Evolutionary conservation across 2,329 filamentous ascomycete species (phyloP).

Genomic region (Colletotrichum limetticola): DNA sequence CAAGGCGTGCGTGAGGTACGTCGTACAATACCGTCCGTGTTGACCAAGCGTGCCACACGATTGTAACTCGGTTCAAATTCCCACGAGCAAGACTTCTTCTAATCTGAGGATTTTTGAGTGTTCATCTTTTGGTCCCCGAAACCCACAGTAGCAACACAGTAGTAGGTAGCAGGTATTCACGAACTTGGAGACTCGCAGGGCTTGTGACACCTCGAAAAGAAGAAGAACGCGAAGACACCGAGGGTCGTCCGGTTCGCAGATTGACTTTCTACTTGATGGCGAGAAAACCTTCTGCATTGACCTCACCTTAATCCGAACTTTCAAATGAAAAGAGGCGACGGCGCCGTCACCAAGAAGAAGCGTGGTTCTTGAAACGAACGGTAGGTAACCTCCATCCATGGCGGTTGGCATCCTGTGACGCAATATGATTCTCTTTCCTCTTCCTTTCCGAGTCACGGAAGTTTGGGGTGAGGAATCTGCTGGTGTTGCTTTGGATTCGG

Average conservation of each 20-base stretch:
- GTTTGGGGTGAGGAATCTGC: background rate
- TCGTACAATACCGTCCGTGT: background rate
- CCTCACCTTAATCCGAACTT: conserved; percentile 8
- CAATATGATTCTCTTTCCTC: background rate
- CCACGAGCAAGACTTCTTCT: background rate
- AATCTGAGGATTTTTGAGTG: background rate
- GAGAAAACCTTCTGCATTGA: conserved; percentile 6
- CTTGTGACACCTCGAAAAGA: background rate
- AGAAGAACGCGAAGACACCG: no score
- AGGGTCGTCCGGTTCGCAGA: background rate
- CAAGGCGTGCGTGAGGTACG: background rate
- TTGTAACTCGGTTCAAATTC: background rate
- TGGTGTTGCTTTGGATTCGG: background rate
- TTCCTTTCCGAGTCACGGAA: background rate
- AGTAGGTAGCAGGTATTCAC: background rate
- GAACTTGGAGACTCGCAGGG: background rate
- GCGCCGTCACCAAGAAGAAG: background rate
- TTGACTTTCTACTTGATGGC: background rate
- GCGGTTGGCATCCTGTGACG: conserved; percentile 4
- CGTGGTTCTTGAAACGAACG: conserved; percentile 17
- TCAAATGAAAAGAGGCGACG: background rate
- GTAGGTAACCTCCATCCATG: background rate
- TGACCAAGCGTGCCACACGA: background rate
- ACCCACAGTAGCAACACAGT: background rate
- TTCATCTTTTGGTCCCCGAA: background rate